Evolutionary conservation across 495 filamentous ascomycete species (phyloP), one percentile per base, ranked within the genome.

Genomic region (Xylaria cubensis): DNA sequence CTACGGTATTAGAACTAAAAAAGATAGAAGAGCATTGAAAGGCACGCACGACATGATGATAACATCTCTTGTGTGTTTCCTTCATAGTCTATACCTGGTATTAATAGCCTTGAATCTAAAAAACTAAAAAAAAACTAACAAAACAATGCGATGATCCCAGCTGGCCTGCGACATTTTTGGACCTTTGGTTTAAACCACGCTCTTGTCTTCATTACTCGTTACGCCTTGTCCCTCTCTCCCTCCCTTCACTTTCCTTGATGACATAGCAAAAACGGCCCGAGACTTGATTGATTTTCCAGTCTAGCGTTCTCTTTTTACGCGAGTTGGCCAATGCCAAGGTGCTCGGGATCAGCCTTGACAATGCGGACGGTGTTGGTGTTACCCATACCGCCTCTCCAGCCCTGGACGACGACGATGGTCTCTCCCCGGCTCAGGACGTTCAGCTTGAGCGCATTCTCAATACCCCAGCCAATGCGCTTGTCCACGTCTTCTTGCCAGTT

Each of bases 401-500:
- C 96, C 83, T 99, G 96, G 32, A 99, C 95, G 77, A 97, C 97
- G 72, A 98, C 90, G 48, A 98, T 92, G 73, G 89, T 90, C 79
- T 97, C 94, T 69, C 91, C 94, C 82, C 92, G 89, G 77, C 86
- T 87, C 76, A 99, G 86, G 70, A 98, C 88, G 69, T 92, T 92
- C 69, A 99, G 90, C 79, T 90, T 89, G 74, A 97, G 90, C 74
- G 94, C 96, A 78, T 93, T 88, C 77, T 82, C 80, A 80, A 98
- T 92, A 82, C 92, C 97, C 95, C 95, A 99, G 86, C 93, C 96
- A 75, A 98, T 92, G 77, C 96, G 93, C 78, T 91, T 88, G 85
- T 99, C 96, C 75, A 99, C 96, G 83, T 99, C 97, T 85, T 98
- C 94, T 85, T 99, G 97, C 96, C 96, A 99, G 80, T 95, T 91